Base-by-base conservation (phyloP, 2,329 filamentous ascomycete genomes). In the Colletotrichum kahawae region DNA sequence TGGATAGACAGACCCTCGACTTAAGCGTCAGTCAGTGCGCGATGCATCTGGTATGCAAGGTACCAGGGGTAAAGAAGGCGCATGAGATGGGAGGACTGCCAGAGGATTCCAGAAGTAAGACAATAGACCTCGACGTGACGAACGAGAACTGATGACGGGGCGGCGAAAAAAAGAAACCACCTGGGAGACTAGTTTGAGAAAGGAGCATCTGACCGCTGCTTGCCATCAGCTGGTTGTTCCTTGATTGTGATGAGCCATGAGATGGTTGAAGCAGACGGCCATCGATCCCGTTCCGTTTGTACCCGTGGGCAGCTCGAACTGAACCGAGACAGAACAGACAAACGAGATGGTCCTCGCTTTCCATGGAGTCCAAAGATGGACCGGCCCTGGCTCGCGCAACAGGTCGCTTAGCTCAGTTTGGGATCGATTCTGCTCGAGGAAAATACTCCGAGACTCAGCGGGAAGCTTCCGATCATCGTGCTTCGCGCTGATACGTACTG, bases 1-100 rank as follows among this genome's bases (percentile, higher is more conserved):
- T 59, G 31, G 29, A 59, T 57, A 48, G 36, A 36, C 21, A 48
- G 36, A 36, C 21, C 21, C 43, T 51, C 56, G 36, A 64, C 68
- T 62, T 29, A 33, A 66, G 54, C 67, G 62, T 38, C 68, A 67
- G 68, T 67, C 62, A 63, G 62, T 67, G 72, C 43, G 56, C 48
- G 60, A 56, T 71, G 36, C 67, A 71, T 56, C 64, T 63, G 29
- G 24, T 43, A 71, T 75, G 72, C 68, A 75, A 71, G 68, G 72
- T 63, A 75, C 72, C 72, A 75, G 72, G 72, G 72, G 72, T 63
- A 71, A 57, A 24, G 16, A 43, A 5, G 36, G n/a, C 24, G 29
- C 29, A 29, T 27, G 29, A 33, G 29, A 21, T 14, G 66, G 16
- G 31, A 64, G 36, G 24, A 43, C 16, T 12, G 21, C 31, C 16